Evolutionary conservation across 345 rosid species (phyloP).

Genomic region (Jatropha curcas): DNA sequence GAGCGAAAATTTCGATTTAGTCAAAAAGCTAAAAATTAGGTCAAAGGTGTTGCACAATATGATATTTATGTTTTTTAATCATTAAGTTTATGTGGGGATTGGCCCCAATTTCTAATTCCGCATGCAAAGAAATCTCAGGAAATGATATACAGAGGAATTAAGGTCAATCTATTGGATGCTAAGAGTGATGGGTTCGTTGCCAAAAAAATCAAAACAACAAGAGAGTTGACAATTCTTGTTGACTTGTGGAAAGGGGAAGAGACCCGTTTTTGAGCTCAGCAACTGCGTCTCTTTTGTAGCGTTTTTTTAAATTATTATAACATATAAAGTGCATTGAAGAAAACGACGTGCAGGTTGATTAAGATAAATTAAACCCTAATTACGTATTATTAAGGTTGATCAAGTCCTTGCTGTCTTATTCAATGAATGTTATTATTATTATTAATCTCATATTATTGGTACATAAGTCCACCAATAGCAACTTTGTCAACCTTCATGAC

Average conservation of each 20-base stretch:
- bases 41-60: too few species aligned
- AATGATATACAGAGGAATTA: background rate
- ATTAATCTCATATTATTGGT: background rate
- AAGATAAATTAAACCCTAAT: background rate
- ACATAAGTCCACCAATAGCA: slow-evolving; percentile 25
- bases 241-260: slow-evolving; percentile 20
- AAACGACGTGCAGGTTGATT: slow-evolving; percentile 16
- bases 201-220: background rate
- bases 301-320: slow-evolving; percentile 20
- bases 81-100: too few species aligned
- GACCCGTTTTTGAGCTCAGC: slow-evolving; percentile 41
- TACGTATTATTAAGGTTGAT: slow-evolving; percentile 11
- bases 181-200: slow-evolving; percentile 23
- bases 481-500: slow-evolving; percentile 39
- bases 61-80: too few species aligned
- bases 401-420: slow-evolving; percentile 25
- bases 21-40: too few species aligned
- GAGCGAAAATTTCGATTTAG: too few species aligned
- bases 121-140: too few species aligned
- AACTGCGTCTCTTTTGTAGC: slow-evolving; percentile 33
- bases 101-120: too few species aligned
- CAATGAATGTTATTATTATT: slow-evolving; percentile 9
- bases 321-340: slow-evolving; percentile 34
- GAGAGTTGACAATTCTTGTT: slow-evolving; percentile 42
- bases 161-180: slow-evolving; percentile 31